These are phyloP conservation scores for Diaporthe sp. DNA, from an alignment of 2,329 filamentous ascomycete genomes.

Conservation along the genomic window DNA sequence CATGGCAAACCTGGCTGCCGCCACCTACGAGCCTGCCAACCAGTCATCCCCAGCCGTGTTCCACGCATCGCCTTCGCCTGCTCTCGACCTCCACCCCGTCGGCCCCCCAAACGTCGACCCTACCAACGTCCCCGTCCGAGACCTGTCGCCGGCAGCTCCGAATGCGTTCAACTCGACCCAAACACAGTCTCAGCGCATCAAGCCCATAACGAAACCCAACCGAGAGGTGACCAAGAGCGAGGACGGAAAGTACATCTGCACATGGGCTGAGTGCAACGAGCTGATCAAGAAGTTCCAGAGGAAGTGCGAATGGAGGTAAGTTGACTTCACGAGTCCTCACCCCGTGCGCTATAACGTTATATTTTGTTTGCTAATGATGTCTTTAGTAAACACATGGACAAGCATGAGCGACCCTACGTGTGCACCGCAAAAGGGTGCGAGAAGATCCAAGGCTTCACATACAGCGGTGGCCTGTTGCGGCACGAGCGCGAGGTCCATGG, in stretches of 20 bases:
- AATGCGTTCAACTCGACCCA: conserved; percentile 42
- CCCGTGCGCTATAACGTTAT: background rate
- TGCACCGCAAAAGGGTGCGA: conserved; percentile 87
- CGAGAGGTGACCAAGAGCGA: conserved; percentile 72
- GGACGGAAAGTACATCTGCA: conserved; percentile 84
- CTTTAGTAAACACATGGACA: conserved; percentile 95
- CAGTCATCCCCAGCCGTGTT: conserved; percentile 49
- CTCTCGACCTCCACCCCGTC: conserved; percentile 55
- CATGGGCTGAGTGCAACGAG: conserved; percentile 76
- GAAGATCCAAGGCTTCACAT: conserved; percentile 94
- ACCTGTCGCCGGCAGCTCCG: conserved; percentile 48
- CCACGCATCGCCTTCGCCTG: conserved; percentile 53
- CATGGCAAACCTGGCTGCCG: conserved; percentile 52
- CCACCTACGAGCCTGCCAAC: conserved; percentile 46
- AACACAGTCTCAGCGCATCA: conserved; percentile 55
- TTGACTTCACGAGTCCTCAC: background rate
- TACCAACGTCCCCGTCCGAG: conserved; percentile 50
- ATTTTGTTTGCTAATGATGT: background rate
- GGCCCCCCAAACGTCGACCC: conserved; percentile 47
- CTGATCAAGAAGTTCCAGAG: conserved; percentile 78
- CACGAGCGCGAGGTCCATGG: conserved; percentile 95
- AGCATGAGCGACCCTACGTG: conserved; percentile 93
- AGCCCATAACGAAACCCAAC: conserved; percentile 71
- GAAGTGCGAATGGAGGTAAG: conserved; percentile 96
- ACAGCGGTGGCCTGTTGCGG: conserved; percentile 88